phyloP scores from a whole-genome alignment of 192 early-diverging fungal genomes.

The Coemansia sp. region DNA sequence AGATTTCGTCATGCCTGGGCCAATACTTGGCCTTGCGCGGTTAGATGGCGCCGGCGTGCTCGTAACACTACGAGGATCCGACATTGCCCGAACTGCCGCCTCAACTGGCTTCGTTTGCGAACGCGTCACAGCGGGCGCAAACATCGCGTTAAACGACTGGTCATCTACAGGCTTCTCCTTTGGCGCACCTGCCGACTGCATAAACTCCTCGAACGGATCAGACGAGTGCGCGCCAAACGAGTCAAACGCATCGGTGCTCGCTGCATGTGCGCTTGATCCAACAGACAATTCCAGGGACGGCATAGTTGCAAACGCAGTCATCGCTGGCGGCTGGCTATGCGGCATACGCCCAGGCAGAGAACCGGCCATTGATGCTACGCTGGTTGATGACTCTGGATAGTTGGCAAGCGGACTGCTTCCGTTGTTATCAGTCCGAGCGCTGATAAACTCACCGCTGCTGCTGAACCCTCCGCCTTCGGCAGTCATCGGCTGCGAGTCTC shows the following conservation, averaged over 20 bases:
- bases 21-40: background rate
- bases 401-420: slow-evolving; percentile 19
- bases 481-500: slow-evolving; percentile 21
- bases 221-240: slow-evolving; percentile 44
- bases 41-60: slow-evolving; percentile 43
- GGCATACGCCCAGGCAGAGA: background rate
- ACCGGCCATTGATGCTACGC: slow-evolving; percentile 7
- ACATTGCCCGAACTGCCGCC: slow-evolving; percentile 8
- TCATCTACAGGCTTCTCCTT: background rate
- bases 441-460: slow-evolving; percentile 6
- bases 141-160: slow-evolving; percentile 22
- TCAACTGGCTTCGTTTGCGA: slow-evolving; percentile 7
- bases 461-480: slow-evolving; percentile 18
- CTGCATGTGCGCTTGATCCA: background rate
- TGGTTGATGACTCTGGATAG: slow-evolving; percentile 1
- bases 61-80: slow-evolving; percentile 44
- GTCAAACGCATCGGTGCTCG: slow-evolving; percentile 42
- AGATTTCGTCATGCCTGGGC: slow-evolving; percentile 12
- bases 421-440: background rate
- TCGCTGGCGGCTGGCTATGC: background rate
- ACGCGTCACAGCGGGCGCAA: slow-evolving; percentile 10
- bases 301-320: slow-evolving; percentile 19
- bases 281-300: slow-evolving; percentile 14
- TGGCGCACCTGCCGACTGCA: slow-evolving; percentile 24
- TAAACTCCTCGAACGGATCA: slow-evolving; percentile 51